Conservation (phyloP, 768 basidiomycete species). For the Serendipita sp. region DNA sequence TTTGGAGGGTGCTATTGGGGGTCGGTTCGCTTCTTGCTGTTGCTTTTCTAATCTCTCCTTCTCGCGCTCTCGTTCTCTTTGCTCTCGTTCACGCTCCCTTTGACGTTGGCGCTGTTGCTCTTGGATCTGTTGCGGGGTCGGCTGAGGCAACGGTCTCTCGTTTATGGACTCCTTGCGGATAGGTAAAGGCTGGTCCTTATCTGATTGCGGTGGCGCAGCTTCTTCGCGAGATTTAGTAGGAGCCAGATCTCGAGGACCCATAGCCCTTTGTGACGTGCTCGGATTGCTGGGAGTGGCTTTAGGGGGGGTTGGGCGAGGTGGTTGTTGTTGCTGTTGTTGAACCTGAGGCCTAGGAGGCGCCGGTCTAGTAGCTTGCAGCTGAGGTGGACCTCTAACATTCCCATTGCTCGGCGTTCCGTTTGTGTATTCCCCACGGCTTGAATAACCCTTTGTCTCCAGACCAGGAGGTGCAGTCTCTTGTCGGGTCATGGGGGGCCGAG, state of each 20-base stretch:
- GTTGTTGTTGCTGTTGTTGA: conserved; percentile 4
- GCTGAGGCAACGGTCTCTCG: conserved; percentile 2
- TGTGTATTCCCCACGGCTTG: conserved; percentile 15
- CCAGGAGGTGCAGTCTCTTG: conserved; percentile 29
- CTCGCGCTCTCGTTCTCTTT: conserved; percentile 17
- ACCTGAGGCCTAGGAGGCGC: conserved; percentile 46
- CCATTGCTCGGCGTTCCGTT: not conserved
- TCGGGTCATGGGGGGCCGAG: conserved; percentile 25
- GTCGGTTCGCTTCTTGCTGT: conserved; percentile 13
- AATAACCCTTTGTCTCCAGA: conserved; percentile 22
- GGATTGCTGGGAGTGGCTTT: conserved; percentile 22
- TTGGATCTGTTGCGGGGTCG: conserved; percentile 2
- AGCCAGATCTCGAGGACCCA: not conserved
- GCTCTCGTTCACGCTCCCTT: conserved; percentile 20
- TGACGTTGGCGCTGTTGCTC: conserved; percentile 6
- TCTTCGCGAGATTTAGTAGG: not conserved
- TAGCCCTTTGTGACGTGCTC: not conserved
- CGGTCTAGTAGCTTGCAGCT: conserved; percentile 38
- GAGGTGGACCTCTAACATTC: not conserved
- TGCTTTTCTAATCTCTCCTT: conserved; percentile 13
- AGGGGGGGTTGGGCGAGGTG: conserved; percentile 16
- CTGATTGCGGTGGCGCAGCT: not conserved
- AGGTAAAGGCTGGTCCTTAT: not conserved
- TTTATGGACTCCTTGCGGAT: conserved; percentile 1
- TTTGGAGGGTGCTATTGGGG: conserved; percentile 27